phyloP scores from a whole-genome alignment of 2,329 filamentous ascomycete genomes.

The Aquanectria penicillioides region DNA sequence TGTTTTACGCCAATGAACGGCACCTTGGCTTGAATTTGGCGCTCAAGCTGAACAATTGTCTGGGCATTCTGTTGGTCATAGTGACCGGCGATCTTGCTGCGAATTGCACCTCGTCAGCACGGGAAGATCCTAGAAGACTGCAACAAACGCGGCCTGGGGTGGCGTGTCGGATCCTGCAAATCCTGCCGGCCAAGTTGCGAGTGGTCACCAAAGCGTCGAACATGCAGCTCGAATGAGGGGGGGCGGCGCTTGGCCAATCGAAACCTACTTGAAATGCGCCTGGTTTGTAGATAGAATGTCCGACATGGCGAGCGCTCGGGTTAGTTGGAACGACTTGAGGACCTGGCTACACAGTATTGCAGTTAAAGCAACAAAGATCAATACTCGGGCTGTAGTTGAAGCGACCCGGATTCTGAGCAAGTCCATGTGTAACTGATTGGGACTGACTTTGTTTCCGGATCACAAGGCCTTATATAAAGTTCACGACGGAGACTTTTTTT shows the following conservation, averaged over 20 bases:
- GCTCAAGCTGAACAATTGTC: slow-evolving; percentile 62
- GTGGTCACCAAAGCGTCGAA: slow-evolving; percentile 8
- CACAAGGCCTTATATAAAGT: slow-evolving; percentile 28
- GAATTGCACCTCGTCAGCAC: slow-evolving; percentile 28
- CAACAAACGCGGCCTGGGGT: slow-evolving; percentile 16
- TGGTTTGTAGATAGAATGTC: slow-evolving; percentile 49
- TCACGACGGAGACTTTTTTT: slow-evolving; percentile 46
- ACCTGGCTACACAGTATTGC: not conserved
- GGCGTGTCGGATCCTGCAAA: slow-evolving; percentile 16
- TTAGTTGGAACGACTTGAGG: slow-evolving; percentile 12
- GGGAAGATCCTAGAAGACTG: slow-evolving; percentile 6
- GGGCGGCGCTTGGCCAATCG: slow-evolving; percentile 2
- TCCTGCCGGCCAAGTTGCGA: slow-evolving; percentile 5
- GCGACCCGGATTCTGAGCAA: not conserved
- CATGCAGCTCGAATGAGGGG: slow-evolving; percentile 8
- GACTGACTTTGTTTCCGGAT: slow-evolving; percentile 1
- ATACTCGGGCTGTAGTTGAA: not conserved
- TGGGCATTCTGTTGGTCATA: slow-evolving; percentile 65
- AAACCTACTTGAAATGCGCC: slow-evolving; percentile 55
- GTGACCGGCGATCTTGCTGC: slow-evolving; percentile 43
- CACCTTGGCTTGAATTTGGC: slow-evolving; percentile 61
- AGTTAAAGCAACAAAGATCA: not conserved
- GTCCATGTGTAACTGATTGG: not conserved
- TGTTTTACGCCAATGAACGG: slow-evolving; percentile 68
- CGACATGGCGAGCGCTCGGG: slow-evolving; percentile 42